Evolutionary conservation across 176 grass and related monocot genomes (phyloP), one percentile per base, ranked within the genome.

Genomic region (Tillandsia leiboldiana): DNA sequence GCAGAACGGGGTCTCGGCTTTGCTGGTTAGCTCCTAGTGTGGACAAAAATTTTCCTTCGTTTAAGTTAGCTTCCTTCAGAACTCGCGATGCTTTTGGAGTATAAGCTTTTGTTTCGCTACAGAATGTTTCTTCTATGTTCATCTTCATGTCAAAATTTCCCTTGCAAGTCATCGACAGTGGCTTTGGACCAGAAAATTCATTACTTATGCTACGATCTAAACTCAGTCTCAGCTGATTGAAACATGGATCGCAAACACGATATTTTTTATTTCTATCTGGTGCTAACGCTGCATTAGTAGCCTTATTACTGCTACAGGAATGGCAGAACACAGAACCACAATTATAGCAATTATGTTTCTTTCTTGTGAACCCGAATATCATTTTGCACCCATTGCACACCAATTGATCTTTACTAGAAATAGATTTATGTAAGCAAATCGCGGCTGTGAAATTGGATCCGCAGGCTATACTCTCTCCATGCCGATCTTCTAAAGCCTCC

Each of bases 331-430:
- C 80, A n/a, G 68, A 87, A 65, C 93, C 93, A 81, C 93, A 92
- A 77, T 92, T 86, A 72, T 96, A 89, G 70, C 93, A 92, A 65
- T 90, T 92, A 72, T 96, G 93, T 17, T 85, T 92, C 74, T 96
- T 96, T 63, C 86, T 89, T 23, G 83, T 81, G 74, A 97, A 90
- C 73, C 83, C 86, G 78, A 96, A 92, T 81, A 81, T 64, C 79
- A 80, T 79, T 84, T 82, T 84, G 66, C 93, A 97, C 58, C 77
- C 71, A 0, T 72, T 90, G 73, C 93, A 97, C 56, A 92, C 20
- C 8, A 77, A 87, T 24, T 92, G 86, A 52, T 92, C 89, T 79
- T 89, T 97, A 49, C 80, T 83, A 70, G 93, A 92, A 54, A 97
- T 85, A 26, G 81, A 73, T 67, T 87, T 90, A 26, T 97, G 93